phyloP scores from a whole-genome alignment of 495 filamentous ascomycete genomes.

The Chaetomium cochliodes region DNA sequence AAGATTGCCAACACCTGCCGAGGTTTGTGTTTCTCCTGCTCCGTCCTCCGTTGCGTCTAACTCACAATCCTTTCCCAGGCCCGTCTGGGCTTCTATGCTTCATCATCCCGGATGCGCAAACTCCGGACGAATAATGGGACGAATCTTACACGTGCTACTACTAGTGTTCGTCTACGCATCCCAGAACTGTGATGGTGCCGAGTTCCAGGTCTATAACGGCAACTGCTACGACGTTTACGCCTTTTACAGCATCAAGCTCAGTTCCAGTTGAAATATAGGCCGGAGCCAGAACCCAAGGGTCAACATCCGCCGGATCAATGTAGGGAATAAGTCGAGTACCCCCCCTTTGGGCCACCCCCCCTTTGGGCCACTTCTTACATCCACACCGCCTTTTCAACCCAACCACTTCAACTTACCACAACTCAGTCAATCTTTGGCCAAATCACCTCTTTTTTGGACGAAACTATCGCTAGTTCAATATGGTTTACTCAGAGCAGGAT shows the following conservation, averaged over 20 bases:
- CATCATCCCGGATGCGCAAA: background rate
- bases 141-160: background rate
- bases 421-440: too few relatives aligned
- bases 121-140: background rate
- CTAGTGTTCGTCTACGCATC: background rate
- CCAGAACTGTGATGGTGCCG: background rate
- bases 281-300: too few relatives aligned
- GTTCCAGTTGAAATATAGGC: too few relatives aligned
- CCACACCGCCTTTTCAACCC: too few relatives aligned
- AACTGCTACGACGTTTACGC: conserved; percentile 3
- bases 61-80: background rate
- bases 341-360: too few relatives aligned
- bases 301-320: too few relatives aligned
- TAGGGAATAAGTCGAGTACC: too few relatives aligned
- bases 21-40: background rate
- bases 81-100: background rate
- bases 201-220: background rate
- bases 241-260: background rate
- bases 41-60: background rate
- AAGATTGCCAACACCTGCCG: background rate
- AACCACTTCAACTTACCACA: too few relatives aligned
- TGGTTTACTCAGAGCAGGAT: too few relatives aligned
- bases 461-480: too few relatives aligned
- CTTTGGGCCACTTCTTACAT: too few relatives aligned
- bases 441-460: too few relatives aligned